phyloP scores from a whole-genome alignment of 345 rosid species.

The Viola odorata region DNA sequence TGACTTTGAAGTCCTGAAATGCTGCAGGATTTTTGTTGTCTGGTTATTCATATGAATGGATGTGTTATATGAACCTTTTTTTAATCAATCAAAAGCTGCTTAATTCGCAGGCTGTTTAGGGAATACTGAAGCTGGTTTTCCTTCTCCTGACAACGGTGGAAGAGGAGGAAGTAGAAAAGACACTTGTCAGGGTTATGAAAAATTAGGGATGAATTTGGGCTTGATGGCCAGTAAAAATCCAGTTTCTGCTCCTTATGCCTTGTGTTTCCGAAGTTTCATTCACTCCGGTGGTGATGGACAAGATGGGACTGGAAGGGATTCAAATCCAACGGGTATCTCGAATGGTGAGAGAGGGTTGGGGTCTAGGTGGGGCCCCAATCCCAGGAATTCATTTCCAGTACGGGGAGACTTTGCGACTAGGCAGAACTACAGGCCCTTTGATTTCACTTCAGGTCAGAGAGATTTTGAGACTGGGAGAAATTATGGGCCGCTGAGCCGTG shows the following conservation, averaged over 20 bases:
- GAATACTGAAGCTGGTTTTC: constrained; percentile 13
- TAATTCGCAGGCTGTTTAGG: constrained; percentile 18
- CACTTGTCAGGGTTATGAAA: constrained; percentile 6
- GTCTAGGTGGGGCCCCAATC: constrained; percentile 1
- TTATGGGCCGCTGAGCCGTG: constrained; percentile 23
- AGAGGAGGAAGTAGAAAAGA: constrained; percentile 16
- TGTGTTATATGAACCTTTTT: neutral
- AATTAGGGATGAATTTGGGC: constrained; percentile 13
- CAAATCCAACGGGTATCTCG: neutral
- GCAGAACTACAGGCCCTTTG: neutral
- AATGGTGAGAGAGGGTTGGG: constrained; percentile 7
- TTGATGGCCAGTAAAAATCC: constrained; percentile 12
- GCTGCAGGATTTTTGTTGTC: too few relatives aligned
- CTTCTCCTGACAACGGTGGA: constrained; percentile 11
- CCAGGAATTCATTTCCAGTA: neutral
- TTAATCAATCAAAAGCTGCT: neutral
- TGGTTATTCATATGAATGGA: too few relatives aligned
- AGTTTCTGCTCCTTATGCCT: constrained; percentile 20
- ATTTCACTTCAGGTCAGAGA: constrained; percentile 20
- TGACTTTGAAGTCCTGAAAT: too few relatives aligned
- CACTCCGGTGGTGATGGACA: constrained; percentile 20
- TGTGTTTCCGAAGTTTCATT: constrained; percentile 27
- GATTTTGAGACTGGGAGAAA: constrained; percentile 1
- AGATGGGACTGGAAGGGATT: neutral
- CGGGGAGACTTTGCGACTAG: neutral